These are phyloP conservation scores for Chalciporus piperatoides DNA, from an alignment of 1,284 basidiomycete species.

Conservation along the genomic window DNA sequence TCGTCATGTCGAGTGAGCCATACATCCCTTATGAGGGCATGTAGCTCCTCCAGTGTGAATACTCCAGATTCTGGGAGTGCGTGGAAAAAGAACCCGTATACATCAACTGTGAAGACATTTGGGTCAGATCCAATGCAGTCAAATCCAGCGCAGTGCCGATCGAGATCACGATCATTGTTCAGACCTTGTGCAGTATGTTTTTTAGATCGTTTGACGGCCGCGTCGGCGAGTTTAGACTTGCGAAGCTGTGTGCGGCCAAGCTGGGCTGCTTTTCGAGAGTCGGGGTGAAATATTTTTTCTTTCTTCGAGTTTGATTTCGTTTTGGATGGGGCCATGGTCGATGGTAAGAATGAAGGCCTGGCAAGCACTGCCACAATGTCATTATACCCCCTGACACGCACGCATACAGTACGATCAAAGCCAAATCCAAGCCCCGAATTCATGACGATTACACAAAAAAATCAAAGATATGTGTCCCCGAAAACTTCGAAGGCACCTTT, in stretches of 20 bases:
- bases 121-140: background rate
- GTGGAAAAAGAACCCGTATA: slow-evolving; percentile 79
- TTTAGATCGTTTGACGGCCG: slow-evolving; percentile 51
- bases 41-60: slow-evolving; percentile 65
- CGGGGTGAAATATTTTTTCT: slow-evolving; percentile 76
- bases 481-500: too few species aligned
- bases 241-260: slow-evolving; percentile 69
- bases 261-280: slow-evolving; percentile 80
- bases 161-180: background rate
- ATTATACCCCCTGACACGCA: too few species aligned
- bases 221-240: slow-evolving; percentile 64
- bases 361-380: background rate
- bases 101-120: slow-evolving; percentile 48
- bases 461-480: too few species aligned
- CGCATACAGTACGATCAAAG: too few species aligned
- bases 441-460: too few species aligned
- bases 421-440: too few species aligned
- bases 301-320: slow-evolving; percentile 45
- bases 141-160: background rate
- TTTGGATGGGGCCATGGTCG: slow-evolving; percentile 26
- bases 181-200: slow-evolving; percentile 57
- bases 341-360: too few species aligned
- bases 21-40: slow-evolving; percentile 61
- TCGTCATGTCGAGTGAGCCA: slow-evolving; percentile 76
- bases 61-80: slow-evolving; percentile 55